A percentile compares a stretch with the other conserved stretches of the same genome.
Conservation (phyloP, 495 filamentous ascomycete genomes). For the Podospora bellae-mahoneyi region DNA sequence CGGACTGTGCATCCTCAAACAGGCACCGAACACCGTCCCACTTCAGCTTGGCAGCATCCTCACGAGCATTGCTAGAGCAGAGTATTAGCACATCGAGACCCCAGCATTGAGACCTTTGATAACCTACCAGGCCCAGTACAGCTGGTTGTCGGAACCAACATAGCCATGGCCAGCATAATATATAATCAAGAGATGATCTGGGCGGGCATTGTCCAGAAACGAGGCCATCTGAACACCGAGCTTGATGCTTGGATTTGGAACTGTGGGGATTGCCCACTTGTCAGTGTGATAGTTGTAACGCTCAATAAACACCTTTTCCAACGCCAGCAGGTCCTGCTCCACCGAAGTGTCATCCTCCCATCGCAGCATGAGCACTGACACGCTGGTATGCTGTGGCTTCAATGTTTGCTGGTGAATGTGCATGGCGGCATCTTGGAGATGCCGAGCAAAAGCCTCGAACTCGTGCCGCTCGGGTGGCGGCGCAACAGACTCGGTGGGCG, state of each 20-base stretch:
- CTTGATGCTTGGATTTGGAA: conserved; percentile 50
- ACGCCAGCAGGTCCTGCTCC: conserved; percentile 45
- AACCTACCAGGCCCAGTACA: conserved; percentile 56
- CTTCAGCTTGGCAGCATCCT: conserved; percentile 43
- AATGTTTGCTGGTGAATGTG: conserved; percentile 52
- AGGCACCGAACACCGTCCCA: conserved; percentile 51
- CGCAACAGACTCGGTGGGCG: conserved; percentile 22
- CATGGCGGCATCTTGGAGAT: conserved; percentile 57
- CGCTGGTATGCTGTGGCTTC: conserved; percentile 47
- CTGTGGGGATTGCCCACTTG: conserved; percentile 51
- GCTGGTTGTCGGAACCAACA: conserved; percentile 48
- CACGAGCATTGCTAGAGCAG: conserved; percentile 37
- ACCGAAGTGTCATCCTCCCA: conserved; percentile 54
- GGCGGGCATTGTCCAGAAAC: conserved; percentile 49
- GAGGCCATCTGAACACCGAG: conserved; percentile 50
- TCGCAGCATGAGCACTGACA: conserved; percentile 51
- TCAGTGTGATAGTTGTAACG: conserved; percentile 53
- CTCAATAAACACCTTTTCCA: conserved; percentile 52
- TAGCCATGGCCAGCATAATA: conserved; percentile 56
- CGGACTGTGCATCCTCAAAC: conserved; percentile 49
- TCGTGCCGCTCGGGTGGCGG: conserved; percentile 45
- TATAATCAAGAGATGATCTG: conserved; percentile 54
- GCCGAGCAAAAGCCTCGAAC: conserved; percentile 56
- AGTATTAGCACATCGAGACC: conserved; percentile 16
- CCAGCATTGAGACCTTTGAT: neutral